A percentile compares a stretch with the other conserved stretches of the same genome.
These are phyloP conservation scores for Moniliella sp. DNA, from an alignment of 1,284 basidiomycete species.

Conservation along the genomic window DNA sequence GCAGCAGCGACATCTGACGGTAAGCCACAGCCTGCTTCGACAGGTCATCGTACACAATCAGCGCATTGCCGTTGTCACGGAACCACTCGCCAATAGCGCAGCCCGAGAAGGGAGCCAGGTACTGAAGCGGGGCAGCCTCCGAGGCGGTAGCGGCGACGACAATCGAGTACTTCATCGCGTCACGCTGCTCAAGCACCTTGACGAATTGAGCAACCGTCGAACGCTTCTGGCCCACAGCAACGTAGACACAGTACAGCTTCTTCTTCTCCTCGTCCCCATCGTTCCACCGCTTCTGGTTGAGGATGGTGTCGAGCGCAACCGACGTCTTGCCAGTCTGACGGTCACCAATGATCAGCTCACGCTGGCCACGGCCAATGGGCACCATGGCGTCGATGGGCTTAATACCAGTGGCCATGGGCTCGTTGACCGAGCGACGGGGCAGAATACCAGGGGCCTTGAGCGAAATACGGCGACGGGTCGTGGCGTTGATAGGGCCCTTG, in stretches of 20 bases:
- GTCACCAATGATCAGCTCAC: slow-evolving; percentile 99
- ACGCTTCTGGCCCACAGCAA: slow-evolving; percentile 95
- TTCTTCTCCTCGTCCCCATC: slow-evolving; percentile 91
- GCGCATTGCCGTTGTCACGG: slow-evolving; percentile 90
- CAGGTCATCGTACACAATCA: slow-evolving; percentile 97
- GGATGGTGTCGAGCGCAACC: slow-evolving; percentile 95
- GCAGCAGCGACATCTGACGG: slow-evolving; percentile 98
- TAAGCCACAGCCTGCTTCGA: slow-evolving; percentile 99
- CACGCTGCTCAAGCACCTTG: slow-evolving; percentile 96
- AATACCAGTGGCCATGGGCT: slow-evolving; percentile 99
- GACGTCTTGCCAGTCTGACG: slow-evolving; percentile 99
- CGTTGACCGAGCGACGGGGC: slow-evolving; percentile 94
- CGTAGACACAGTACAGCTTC: slow-evolving; percentile 99
- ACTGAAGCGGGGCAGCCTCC: slow-evolving; percentile 93
- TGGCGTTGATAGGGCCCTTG: slow-evolving; percentile 83
- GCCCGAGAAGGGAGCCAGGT: slow-evolving; percentile 97
- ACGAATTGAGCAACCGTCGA: slow-evolving; percentile 96
- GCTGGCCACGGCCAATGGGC: slow-evolving; percentile 97
- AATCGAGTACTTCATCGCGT: slow-evolving; percentile 97
- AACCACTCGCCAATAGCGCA: slow-evolving; percentile 99
- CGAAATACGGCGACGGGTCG: slow-evolving; percentile 81
- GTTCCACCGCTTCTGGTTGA: slow-evolving; percentile 99
- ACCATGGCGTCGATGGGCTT: slow-evolving; percentile 99
- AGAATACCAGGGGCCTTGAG: slow-evolving; percentile 97
- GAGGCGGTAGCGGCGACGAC: slow-evolving; percentile 96